Evolutionary conservation across 345 rosid genomes (phyloP).

Genomic region (Alliaria petiolata): DNA sequence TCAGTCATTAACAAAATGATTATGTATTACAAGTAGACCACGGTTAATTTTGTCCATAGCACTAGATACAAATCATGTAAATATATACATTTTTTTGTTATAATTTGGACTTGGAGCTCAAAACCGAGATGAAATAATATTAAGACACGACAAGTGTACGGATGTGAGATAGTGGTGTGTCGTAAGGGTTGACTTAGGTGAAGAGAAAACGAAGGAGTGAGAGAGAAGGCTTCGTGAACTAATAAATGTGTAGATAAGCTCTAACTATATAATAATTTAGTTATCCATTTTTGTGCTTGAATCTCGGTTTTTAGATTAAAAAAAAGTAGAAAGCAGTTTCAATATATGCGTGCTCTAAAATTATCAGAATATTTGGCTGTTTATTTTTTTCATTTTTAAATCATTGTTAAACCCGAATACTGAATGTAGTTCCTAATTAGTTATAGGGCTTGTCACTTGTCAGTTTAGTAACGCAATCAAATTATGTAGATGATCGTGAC

Average conservation of each 20-base stretch:
- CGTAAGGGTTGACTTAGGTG: conserved; percentile 20
- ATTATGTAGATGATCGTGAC: neutral
- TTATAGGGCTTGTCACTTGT: neutral
- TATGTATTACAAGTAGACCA: neutral
- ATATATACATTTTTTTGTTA: neutral
- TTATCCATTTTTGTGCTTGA: conserved; percentile 1
- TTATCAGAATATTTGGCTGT: neutral
- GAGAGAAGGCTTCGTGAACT: conserved; percentile 3
- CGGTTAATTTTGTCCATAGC: neutral
- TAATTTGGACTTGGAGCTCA: neutral
- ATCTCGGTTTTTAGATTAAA: neutral
- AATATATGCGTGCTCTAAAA: neutral
- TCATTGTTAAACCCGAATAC: neutral
- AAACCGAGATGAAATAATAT: neutral
- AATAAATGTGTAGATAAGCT: conserved; percentile 27
- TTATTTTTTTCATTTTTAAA: neutral
- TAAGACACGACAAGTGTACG: conserved; percentile 16
- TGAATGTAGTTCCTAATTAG: neutral
- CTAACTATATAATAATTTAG: neutral
- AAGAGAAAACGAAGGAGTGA: neutral
- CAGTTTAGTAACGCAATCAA: neutral
- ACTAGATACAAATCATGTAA: neutral
- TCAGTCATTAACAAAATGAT: neutral
- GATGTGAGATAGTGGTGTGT: conserved; percentile 17
- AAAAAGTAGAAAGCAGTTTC: neutral